phyloP scores from a whole-genome alignment of 805 yeast species.

The Candida insectorum region DNA sequence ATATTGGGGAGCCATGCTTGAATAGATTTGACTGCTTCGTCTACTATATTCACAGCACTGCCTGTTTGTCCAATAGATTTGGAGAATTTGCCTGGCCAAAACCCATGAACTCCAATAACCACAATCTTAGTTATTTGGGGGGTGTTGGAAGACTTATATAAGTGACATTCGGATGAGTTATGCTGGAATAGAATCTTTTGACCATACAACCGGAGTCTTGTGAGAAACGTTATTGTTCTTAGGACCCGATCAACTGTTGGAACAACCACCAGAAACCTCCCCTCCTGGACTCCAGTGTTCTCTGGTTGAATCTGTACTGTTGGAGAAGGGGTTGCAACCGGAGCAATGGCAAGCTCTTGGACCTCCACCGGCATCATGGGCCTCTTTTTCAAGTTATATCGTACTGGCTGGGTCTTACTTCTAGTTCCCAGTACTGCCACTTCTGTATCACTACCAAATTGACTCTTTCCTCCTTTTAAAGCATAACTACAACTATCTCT shows the following conservation, averaged over 20 bases:
- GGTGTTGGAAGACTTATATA: slow-evolving; percentile 19
- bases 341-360: slow-evolving; percentile 19
- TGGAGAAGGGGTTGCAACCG: neutral
- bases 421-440: slow-evolving; percentile 33
- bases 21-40: slow-evolving; percentile 26
- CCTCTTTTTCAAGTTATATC: slow-evolving; percentile 24
- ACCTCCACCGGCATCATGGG: slow-evolving; percentile 35
- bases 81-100: slow-evolving; percentile 38
- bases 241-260: slow-evolving; percentile 23
- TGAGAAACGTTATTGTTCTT: slow-evolving; percentile 20
- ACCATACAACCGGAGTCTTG: slow-evolving; percentile 20
- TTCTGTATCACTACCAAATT: slow-evolving; percentile 19
- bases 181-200: slow-evolving; percentile 20
- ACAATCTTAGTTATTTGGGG: slow-evolving; percentile 24
- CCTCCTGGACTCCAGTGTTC: neutral
- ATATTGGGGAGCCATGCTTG: slow-evolving; percentile 22
- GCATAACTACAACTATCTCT: slow-evolving; percentile 34
- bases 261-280: too few species aligned
- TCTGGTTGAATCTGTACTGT: neutral
- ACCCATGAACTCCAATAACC: slow-evolving; percentile 37
- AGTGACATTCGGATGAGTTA: slow-evolving; percentile 22
- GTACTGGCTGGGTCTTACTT: slow-evolving; percentile 32
- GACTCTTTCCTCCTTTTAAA: slow-evolving; percentile 18
- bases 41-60: slow-evolving; percentile 25
- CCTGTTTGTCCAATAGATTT: slow-evolving; percentile 36